Percentiles rank a stretch among this genome's conserved stretches.
Evolutionary conservation across 257 asterid species (phyloP).

Genomic region (Jacaranda mimosifolia): DNA sequence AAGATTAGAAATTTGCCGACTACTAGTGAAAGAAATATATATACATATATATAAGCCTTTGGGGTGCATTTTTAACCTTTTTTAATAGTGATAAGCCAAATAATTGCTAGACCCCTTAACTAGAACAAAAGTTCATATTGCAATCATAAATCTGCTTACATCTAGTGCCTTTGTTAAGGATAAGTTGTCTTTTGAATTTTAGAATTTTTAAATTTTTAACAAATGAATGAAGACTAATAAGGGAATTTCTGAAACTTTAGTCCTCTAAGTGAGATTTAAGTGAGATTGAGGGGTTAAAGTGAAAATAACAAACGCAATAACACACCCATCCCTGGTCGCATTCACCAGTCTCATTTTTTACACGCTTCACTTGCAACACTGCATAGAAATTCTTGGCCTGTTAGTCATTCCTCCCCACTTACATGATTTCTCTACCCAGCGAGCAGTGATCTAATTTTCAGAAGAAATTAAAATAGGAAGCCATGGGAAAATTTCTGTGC

Average conservation of each 20-base stretch:
- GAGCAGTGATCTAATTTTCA: constrained; percentile 8
- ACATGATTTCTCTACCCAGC: constrained; percentile 36
- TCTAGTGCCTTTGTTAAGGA: neutral
- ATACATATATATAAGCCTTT: too few species aligned
- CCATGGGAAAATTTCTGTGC: constrained; percentile 44
- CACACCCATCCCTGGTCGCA: constrained; percentile 17
- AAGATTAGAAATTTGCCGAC: too few species aligned
- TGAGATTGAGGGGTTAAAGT: constrained; percentile 25
- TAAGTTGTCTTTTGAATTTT: neutral
- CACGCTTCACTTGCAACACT: constrained; percentile 20
- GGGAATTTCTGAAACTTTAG: constrained; percentile 15
- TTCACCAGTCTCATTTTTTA: constrained; percentile 30
- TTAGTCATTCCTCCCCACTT: constrained; percentile 23
- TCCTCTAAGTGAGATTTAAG: constrained; percentile 12
- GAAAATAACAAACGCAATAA: neutral
- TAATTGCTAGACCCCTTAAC: too few species aligned
- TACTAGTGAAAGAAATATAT: too few species aligned
- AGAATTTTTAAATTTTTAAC: neutral
- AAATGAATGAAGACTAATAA: neutral
- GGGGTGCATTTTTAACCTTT: too few species aligned
- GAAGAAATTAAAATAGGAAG: neutral
- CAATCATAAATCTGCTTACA: too few species aligned
- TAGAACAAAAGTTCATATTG: too few species aligned
- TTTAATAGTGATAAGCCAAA: too few species aligned
- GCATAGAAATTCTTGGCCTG: constrained; percentile 18